These are phyloP conservation scores for Pulveroboletus sp. DNA, from an alignment of 768 basidiomycete genomes.

Conservation along the genomic window DNA sequence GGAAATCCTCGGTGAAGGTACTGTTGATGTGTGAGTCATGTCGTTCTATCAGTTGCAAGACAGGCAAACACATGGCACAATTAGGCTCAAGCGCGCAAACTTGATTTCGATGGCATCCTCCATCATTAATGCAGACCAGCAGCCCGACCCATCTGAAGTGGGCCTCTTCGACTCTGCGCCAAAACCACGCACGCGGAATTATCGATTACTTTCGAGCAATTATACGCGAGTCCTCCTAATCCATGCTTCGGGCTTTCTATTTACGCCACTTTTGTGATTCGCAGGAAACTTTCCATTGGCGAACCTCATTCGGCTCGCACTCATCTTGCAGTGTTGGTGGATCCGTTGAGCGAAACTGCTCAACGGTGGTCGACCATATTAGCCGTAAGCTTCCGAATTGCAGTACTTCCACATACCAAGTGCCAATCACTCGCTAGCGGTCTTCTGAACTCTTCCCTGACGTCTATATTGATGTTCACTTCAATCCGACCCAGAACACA, in stretches of 20 bases:
- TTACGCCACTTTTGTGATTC: slow-evolving; percentile 1
- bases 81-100: slow-evolving; percentile 52
- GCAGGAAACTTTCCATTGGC: slow-evolving; percentile 66
- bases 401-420: background rate
- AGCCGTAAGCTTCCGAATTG: slow-evolving; percentile 43
- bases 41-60: background rate
- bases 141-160: slow-evolving; percentile 66
- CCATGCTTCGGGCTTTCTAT: background rate
- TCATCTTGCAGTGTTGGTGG: slow-evolving; percentile 68
- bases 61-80: background rate
- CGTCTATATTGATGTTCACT: slow-evolving; percentile 67
- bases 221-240: slow-evolving; percentile 53
- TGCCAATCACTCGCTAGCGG: slow-evolving; percentile 9
- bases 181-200: slow-evolving; percentile 55
- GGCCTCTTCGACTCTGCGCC: slow-evolving; percentile 68
- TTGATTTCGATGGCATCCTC: slow-evolving; percentile 65
- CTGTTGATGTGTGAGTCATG: slow-evolving; percentile 40
- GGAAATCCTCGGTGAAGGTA: slow-evolving; percentile 40
- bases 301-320: slow-evolving; percentile 61
- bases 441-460: slow-evolving; percentile 48
- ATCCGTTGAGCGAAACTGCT: slow-evolving; percentile 79
- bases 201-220: slow-evolving; percentile 52
- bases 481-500: slow-evolving; percentile 62
- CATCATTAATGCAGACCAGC: slow-evolving; percentile 63
- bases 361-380: slow-evolving; percentile 85